phyloP scores from a whole-genome alignment of 441 rosid genomes.

The Brassica balearica region DNA sequence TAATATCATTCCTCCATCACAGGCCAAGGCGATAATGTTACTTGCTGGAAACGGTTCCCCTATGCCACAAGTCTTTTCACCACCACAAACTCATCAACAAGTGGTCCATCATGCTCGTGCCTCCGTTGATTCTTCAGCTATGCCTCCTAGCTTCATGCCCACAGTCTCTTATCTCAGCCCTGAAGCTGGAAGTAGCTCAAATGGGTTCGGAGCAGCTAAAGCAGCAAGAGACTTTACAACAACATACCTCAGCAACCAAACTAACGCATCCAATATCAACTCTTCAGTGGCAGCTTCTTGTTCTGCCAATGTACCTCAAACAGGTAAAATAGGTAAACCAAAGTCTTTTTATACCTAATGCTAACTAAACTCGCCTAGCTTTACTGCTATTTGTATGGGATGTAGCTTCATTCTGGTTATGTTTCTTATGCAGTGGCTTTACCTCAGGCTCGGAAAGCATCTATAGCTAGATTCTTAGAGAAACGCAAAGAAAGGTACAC shows the following conservation, averaged over 20 bases:
- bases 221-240: slow-evolving; percentile 43
- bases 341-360: slow-evolving; percentile 4
- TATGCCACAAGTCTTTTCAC: slow-evolving; percentile 44
- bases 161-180: slow-evolving; percentile 46
- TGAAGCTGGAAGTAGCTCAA: slow-evolving; percentile 48
- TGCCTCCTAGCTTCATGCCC: slow-evolving; percentile 48
- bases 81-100: slow-evolving; percentile 46
- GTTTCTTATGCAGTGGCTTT: slow-evolving; percentile 54
- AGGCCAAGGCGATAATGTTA: slow-evolving; percentile 77
- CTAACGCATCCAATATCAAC: slow-evolving; percentile 26
- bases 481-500: slow-evolving; percentile 73
- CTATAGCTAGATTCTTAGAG: slow-evolving; percentile 73
- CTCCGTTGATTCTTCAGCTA: slow-evolving; percentile 40
- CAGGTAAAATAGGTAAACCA: slow-evolving; percentile 36
- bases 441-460: slow-evolving; percentile 73
- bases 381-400: background rate
- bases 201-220: slow-evolving; percentile 40
- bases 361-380: background rate
- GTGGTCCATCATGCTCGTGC: slow-evolving; percentile 44
- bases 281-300: background rate
- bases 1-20: slow-evolving; percentile 20
- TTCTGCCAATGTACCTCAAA: slow-evolving; percentile 27
- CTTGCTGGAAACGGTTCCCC: slow-evolving; percentile 61
- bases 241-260: slow-evolving; percentile 34
- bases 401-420: slow-evolving; percentile 8